Conservation (phyloP, 176 grass and related monocot species). For the Chloris gayana region DNA sequence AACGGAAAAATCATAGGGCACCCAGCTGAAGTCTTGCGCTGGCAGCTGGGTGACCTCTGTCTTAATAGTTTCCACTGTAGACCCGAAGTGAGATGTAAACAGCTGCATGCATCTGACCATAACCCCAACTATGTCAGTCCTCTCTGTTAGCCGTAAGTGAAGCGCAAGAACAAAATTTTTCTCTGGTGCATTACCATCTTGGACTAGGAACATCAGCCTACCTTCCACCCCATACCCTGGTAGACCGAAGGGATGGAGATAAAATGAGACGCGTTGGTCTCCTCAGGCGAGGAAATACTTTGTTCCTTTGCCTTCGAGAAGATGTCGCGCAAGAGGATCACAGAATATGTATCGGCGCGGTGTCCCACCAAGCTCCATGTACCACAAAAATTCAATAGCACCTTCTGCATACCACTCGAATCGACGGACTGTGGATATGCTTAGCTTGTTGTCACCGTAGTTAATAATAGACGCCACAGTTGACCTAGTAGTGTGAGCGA, state of each 20-base stretch:
- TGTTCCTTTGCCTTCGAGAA: too few relatives aligned
- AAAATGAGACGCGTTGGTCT: not conserved
- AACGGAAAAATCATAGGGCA: not conserved
- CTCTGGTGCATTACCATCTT: not conserved
- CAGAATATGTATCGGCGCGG: too few relatives aligned
- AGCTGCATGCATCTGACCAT: not conserved
- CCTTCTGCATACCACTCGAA: too few relatives aligned
- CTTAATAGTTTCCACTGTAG: not conserved
- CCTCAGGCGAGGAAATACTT: too few relatives aligned
- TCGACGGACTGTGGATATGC: too few relatives aligned
- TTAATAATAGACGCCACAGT: too few relatives aligned
- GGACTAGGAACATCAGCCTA: not conserved
- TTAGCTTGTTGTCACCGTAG: too few relatives aligned
- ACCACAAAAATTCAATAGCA: too few relatives aligned
- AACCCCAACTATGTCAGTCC: not conserved
- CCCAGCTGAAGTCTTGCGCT: slow-evolving; percentile 1
- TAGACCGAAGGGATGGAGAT: not conserved
- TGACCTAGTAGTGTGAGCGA: too few relatives aligned
- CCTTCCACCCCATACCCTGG: not conserved
- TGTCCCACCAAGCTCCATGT: too few relatives aligned
- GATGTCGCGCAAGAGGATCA: too few relatives aligned
- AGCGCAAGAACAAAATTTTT: not conserved
- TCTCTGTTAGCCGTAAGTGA: not conserved
- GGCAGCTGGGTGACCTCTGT: not conserved
- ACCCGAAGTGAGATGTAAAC: not conserved